phyloP scores from a whole-genome alignment of 306 rosid genomes.

The Castanea sativa region DNA sequence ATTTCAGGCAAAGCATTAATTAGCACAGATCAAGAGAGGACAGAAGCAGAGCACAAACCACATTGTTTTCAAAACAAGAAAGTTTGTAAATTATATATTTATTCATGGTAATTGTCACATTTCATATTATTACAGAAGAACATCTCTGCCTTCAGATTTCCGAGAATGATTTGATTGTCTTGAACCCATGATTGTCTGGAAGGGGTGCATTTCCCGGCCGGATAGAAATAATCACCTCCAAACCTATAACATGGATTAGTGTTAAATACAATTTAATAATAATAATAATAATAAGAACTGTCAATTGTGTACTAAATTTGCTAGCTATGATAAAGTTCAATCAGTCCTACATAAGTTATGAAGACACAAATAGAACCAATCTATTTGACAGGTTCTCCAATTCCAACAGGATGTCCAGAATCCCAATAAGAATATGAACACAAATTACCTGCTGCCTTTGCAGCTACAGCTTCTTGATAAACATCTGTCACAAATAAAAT shows the following conservation, averaged over 20 bases:
- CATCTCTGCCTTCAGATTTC: conserved; percentile 48
- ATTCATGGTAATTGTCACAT: conserved; percentile 13
- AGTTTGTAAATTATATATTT: conserved; percentile 8
- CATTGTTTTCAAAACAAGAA: neutral
- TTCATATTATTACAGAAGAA: conserved; percentile 16
- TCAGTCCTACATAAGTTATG: neutral
- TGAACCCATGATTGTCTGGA: conserved; percentile 79
- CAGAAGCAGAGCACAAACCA: neutral
- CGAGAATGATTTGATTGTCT: conserved; percentile 62
- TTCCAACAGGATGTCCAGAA: neutral
- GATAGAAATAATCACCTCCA: conserved; percentile 71
- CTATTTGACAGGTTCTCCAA: neutral
- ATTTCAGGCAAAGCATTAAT: neutral
- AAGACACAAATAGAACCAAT: neutral
- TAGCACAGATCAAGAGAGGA: neutral
- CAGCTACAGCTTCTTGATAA: conserved; percentile 88
- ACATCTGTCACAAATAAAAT: conserved; percentile 84
- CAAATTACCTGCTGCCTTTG: conserved; percentile 80
- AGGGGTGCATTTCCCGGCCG: conserved; percentile 94
- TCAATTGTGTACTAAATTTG: neutral
- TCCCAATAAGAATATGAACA: neutral
- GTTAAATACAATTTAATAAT: neutral
- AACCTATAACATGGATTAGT: conserved; percentile 46
- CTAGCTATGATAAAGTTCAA: neutral
- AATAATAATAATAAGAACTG: neutral